These are phyloP conservation scores for Citrus hindsii DNA, from an alignment of 345 rosid genomes.

Conservation along the genomic window DNA sequence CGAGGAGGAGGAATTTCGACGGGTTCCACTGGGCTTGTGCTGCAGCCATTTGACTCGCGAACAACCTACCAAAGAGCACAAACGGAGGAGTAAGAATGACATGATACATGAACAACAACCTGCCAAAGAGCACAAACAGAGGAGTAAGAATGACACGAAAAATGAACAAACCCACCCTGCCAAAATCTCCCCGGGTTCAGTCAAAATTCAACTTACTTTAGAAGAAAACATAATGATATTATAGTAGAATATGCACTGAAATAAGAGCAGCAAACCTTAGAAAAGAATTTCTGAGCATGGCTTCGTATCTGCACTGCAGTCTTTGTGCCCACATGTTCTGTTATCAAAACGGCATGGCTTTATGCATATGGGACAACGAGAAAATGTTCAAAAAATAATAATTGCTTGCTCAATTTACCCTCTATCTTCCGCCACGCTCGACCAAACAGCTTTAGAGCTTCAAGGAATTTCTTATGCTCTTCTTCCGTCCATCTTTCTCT, in stretches of 20 bases:
- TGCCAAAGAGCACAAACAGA: constrained; percentile 14
- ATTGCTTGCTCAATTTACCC: constrained; percentile 34
- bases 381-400: background rate
- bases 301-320: constrained; percentile 92
- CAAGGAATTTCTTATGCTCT: constrained; percentile 76
- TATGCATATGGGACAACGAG: background rate
- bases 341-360: constrained; percentile 14
- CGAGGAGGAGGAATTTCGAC: constrained; percentile 87
- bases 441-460: constrained; percentile 69
- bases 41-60: constrained; percentile 41
- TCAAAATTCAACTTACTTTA: constrained; percentile 15
- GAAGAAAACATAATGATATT: constrained; percentile 13
- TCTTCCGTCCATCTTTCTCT: constrained; percentile 91
- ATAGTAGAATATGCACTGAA: constrained; percentile 22
- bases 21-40: constrained; percentile 40
- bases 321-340: constrained; percentile 80
- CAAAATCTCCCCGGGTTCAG: constrained; percentile 12
- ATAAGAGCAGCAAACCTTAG: constrained; percentile 56
- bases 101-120: constrained; percentile 38
- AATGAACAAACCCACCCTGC: constrained; percentile 18
- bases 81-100: constrained; percentile 15
- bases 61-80: constrained; percentile 38
- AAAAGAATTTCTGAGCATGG: constrained; percentile 93
- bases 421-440: constrained; percentile 79
- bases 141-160: constrained; percentile 15